Evolutionary conservation across 768 basidiomycete species (phyloP), one percentile per base, ranked within the genome.

Genomic region (Coprinopsis sp.): DNA sequence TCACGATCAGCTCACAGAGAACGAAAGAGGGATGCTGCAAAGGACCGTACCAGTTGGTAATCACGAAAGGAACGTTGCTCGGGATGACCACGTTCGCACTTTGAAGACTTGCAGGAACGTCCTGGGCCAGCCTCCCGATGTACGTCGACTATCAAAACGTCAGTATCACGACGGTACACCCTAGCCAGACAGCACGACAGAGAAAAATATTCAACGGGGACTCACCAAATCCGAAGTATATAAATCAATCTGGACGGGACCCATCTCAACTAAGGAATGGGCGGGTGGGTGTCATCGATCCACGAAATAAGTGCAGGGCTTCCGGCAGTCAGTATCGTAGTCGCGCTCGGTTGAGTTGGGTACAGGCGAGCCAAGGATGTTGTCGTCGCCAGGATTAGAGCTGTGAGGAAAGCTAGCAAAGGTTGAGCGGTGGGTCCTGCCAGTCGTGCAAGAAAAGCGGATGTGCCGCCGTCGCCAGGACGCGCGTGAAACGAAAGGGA

Each of bases 321-420:
- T 7, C 78, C 80, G 28, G 74, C 67, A 24, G 58, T 55, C 50
- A 72, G 72, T 2, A 70, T 65, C 0, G 79, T 76, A 16, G 57
- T 63, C 25, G 72, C 62, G 13, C 73, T 50, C 3, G 81, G 82
- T 13, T 67, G 57, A 0, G 75, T 81, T 1, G 78, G 74, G 49
- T 77, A 81, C 21, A 82, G 57, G 6, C 48, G 40, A n/a, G n/a
- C n/a, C n/a, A n/a, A n/a, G n/a, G n/a, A n/a, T n/a, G n/a, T n/a
- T n/a, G n/a, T n/a, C n/a, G n/a, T n/a, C n/a, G n/a, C n/a, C n/a
- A n/a, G n/a, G n/a, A n/a, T n/a, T n/a, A n/a, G n/a, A n/a, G n/a
- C n/a, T n/a, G n/a, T n/a, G n/a, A n/a, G n/a, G n/a, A n/a, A n/a
- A n/a, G n/a, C n/a, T n/a, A n/a, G n/a, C n/a, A n/a, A n/a, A n/a